phyloP scores from a whole-genome alignment of 1,139 yeast genomes.

The Geotrichum fermentans region DNA sequence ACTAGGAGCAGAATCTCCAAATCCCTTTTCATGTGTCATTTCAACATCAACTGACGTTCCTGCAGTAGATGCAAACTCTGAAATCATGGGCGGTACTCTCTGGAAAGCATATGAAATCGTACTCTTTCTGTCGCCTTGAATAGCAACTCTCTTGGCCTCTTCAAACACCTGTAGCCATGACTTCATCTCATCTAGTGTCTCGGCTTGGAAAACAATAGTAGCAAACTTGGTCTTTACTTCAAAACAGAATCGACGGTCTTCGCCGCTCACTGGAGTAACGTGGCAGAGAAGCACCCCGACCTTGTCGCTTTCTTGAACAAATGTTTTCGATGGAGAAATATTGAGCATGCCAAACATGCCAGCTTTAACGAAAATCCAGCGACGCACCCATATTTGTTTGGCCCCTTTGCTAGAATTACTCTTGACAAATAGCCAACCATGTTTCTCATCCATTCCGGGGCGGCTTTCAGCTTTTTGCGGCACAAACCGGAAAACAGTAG shows the following conservation, averaged over 20 bases:
- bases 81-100: slow-evolving; percentile 69
- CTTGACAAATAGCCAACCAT: slow-evolving; percentile 84
- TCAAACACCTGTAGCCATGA: slow-evolving; percentile 77
- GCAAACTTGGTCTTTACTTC: slow-evolving; percentile 67
- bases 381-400: slow-evolving; percentile 69
- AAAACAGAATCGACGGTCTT: slow-evolving; percentile 80
- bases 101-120: slow-evolving; percentile 56
- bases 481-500: slow-evolving; percentile 29
- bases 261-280: slow-evolving; percentile 62
- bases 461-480: slow-evolving; percentile 22
- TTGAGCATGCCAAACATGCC: slow-evolving; percentile 81
- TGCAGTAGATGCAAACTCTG: slow-evolving; percentile 69
- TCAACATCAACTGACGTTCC: slow-evolving; percentile 40
- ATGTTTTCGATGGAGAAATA: slow-evolving; percentile 64
- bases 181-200: slow-evolving; percentile 62
- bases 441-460: slow-evolving; percentile 53
- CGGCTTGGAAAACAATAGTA: slow-evolving; percentile 67
- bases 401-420: slow-evolving; percentile 26
- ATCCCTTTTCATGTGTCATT: slow-evolving; percentile 15
- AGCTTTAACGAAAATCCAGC: slow-evolving; percentile 84
- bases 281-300: slow-evolving; percentile 72
- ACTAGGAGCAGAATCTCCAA: too few species aligned
- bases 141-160: slow-evolving; percentile 52
- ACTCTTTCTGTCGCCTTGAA: slow-evolving; percentile 41
- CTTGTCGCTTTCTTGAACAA: slow-evolving; percentile 88